Evolutionary conservation across 345 rosid genomes (phyloP), one percentile per base, ranked within the genome.

Genomic region (Boechera retrofracta): DNA sequence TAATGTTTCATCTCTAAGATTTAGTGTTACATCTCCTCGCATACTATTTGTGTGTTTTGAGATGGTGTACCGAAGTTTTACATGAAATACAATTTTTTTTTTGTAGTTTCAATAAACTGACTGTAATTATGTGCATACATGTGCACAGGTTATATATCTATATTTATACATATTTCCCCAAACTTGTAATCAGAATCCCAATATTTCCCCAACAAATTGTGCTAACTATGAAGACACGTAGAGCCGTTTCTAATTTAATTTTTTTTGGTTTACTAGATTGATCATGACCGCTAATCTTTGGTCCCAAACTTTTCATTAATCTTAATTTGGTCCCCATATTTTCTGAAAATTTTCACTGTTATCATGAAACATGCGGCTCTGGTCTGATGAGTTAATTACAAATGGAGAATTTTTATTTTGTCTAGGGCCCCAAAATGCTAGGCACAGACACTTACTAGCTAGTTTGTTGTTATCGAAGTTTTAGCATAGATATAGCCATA

Each of bases 11-110:
- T 32, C 18, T 64, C 24, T 18, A 44, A 13, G 33, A 11, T 72
- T 24, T 36, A n/a, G 59, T 16, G 28, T 64, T 21, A 31, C 26
- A 42, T 45, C 66, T 33, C 6, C 21, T 48, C 58, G 9, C 54
- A 12, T 57, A 44, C 44, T 44, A 31, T 44, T 57, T 56, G 28
- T 76, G 54, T 24, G 31, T 57, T 56, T 28, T 61, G 69, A 48
- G 29, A 61, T 36, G 51, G 2, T 60, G 39, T 56, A 56, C 3
- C 33, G 24, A 70, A 6, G 33, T 28, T 41, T 41, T n/a, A 32
- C 41, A 26, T 10, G n/a, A 26, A 26, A 53, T 10, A 31, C 24
- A 16, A 44, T 21, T 1, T 21, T 21, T 21, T 21, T 21, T 21
- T 21, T 21, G 24, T 21, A 21, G 61, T 41, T 72, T 16, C 36